Percentiles rank a stretch among this genome's conserved stretches.
Evolutionary conservation across 2,329 filamentous ascomycete species (phyloP).

Genomic region (Colletotrichum musicola): DNA sequence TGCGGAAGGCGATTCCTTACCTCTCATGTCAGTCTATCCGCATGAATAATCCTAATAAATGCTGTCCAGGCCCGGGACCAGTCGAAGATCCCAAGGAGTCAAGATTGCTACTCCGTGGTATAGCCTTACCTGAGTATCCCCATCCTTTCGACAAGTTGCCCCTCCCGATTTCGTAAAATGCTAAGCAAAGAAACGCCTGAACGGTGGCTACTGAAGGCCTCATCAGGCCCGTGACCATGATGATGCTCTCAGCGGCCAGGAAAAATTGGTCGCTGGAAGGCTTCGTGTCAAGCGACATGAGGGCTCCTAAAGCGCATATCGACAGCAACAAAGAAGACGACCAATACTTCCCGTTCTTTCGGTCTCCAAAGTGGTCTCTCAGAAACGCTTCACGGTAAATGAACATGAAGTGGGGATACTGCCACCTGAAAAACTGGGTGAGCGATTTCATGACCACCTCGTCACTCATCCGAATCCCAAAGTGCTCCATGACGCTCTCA

Average conservation of each 20-base stretch:
- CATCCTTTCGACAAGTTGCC: constrained; percentile 47
- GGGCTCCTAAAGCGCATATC: constrained; percentile 43
- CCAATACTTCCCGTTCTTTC: constrained; percentile 43
- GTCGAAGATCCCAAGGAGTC: too few relatives aligned
- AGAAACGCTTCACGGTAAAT: constrained; percentile 47
- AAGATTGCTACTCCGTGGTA: too few relatives aligned
- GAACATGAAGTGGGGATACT: constrained; percentile 50
- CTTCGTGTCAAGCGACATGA: constrained; percentile 37
- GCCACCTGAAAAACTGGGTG: constrained; percentile 45
- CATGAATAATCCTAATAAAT: too few relatives aligned
- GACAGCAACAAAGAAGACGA: constrained; percentile 42
- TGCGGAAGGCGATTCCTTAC: too few relatives aligned
- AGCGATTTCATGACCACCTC: constrained; percentile 41
- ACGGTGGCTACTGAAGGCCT: constrained; percentile 43
- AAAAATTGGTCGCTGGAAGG: constrained; percentile 41
- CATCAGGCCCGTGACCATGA: constrained; percentile 43
- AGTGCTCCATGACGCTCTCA: constrained; percentile 41
- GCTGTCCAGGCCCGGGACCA: too few relatives aligned
- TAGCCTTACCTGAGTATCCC: constrained; percentile 44
- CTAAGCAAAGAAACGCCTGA: constrained; percentile 45
- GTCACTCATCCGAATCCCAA: constrained; percentile 43
- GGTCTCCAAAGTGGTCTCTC: constrained; percentile 40
- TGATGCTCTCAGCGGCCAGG: constrained; percentile 43
- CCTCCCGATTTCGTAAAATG: constrained; percentile 45
- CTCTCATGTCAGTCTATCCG: too few relatives aligned